These are phyloP conservation scores for Amyloporia xantha DNA, from an alignment of 768 basidiomycete species.

Conservation along the genomic window DNA sequence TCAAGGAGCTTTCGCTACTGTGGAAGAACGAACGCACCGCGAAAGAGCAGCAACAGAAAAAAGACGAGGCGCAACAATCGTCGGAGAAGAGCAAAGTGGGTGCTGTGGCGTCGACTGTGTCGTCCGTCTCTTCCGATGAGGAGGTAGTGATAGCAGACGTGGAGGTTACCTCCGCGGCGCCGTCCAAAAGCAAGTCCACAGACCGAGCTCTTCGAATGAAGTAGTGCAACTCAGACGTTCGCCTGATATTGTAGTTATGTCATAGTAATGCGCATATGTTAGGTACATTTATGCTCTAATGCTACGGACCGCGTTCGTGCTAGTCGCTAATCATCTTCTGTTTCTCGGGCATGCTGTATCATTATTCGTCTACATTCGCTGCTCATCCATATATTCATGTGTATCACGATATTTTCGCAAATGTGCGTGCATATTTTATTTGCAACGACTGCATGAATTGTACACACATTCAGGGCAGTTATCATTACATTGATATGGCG, in stretches of 20 bases:
- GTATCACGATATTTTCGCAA: too few species aligned
- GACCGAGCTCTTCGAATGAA: not conserved
- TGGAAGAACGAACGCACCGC: constrained; percentile 42
- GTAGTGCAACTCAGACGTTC: not conserved
- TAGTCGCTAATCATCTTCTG: not conserved
- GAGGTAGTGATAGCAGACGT: not conserved
- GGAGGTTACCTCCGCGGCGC: not conserved
- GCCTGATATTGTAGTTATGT: not conserved
- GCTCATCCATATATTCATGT: too few species aligned
- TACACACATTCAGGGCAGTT: too few species aligned
- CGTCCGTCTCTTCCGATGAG: not conserved
- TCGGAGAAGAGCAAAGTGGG: not conserved
- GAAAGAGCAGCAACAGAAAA: constrained; percentile 16
- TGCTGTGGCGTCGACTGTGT: not conserved
- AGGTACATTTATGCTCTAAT: not conserved
- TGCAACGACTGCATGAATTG: too few species aligned
- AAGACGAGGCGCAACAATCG: not conserved
- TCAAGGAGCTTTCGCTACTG: constrained; percentile 38
- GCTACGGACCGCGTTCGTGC: not conserved
- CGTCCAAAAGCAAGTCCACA: not conserved
- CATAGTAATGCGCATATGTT: not conserved
- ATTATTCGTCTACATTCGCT: not conserved
- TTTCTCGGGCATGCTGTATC: not conserved
- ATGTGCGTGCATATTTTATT: too few species aligned
- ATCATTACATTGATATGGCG: too few species aligned